These are phyloP conservation scores for Saturnispora ahearnii DNA, from an alignment of 805 yeast species.

Conservation along the genomic window DNA sequence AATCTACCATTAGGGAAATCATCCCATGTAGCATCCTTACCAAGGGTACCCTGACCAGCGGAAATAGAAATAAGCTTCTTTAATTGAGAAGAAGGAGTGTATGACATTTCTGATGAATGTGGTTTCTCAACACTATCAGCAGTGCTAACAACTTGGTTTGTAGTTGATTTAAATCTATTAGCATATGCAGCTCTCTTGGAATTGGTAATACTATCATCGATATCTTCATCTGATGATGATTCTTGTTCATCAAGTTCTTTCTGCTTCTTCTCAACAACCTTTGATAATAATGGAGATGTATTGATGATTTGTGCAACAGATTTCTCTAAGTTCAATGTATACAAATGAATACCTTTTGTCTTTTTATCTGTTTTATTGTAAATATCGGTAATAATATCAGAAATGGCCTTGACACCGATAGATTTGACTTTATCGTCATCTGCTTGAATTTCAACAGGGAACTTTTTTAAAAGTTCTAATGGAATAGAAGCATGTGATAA, in stretches of 20 bases:
- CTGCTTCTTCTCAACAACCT: slow-evolving; percentile 34
- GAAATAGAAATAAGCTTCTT: slow-evolving; percentile 67
- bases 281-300: slow-evolving; percentile 43
- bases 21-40: slow-evolving; percentile 93
- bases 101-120: slow-evolving; percentile 11
- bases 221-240: slow-evolving; percentile 26
- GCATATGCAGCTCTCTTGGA: slow-evolving; percentile 32
- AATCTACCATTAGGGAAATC: slow-evolving; percentile 94
- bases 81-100: slow-evolving; percentile 30
- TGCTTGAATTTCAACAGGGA: slow-evolving; percentile 48
- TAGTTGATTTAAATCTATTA: slow-evolving; percentile 24
- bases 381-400: slow-evolving; percentile 53
- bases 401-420: slow-evolving; percentile 69
- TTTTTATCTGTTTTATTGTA: slow-evolving; percentile 44
- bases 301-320: slow-evolving; percentile 81
- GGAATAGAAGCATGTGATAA: slow-evolving; percentile 85
- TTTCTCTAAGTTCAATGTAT: slow-evolving; percentile 85
- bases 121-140: slow-evolving; percentile 12
- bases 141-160: slow-evolving; percentile 26
- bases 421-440: slow-evolving; percentile 78
- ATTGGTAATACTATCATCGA: slow-evolving; percentile 22
- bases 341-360: slow-evolving; percentile 83
- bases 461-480: slow-evolving; percentile 35
- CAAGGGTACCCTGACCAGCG: slow-evolving; percentile 73
- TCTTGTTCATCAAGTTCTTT: slow-evolving; percentile 33